A percentile compares a stretch with the other conserved stretches of the same genome.
phyloP scores from a whole-genome alignment of 2,329 filamentous ascomycete genomes.

The Claviceps fusiformis region DNA sequence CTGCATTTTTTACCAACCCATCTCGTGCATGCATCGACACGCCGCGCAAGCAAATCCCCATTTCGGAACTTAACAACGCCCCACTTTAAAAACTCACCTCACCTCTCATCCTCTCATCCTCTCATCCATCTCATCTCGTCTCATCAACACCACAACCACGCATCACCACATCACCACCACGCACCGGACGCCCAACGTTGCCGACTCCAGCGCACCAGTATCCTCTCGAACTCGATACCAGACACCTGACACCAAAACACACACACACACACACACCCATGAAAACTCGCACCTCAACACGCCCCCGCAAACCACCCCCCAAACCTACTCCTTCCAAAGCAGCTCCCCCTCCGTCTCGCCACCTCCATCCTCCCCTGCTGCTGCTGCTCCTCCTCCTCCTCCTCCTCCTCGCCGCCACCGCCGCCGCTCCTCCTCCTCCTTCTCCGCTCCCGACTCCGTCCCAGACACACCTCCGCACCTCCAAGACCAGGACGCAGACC shows the following conservation, averaged over 20 bases:
- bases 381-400: background rate
- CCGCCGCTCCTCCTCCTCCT: constrained; percentile 3
- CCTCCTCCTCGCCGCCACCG: constrained; percentile 7
- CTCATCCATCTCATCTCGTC: background rate
- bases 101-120: background rate
- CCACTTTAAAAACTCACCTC: constrained; percentile 1
- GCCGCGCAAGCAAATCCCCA: background rate
- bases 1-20: too few species aligned
- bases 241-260: background rate
- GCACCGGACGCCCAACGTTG: background rate
- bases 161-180: background rate
- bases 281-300: constrained; percentile 25
- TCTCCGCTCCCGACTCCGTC: constrained; percentile 14
- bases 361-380: background rate
- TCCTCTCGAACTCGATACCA: too few species aligned
- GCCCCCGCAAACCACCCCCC: constrained; percentile 19
- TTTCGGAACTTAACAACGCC: background rate
- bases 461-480: background rate
- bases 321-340: constrained; percentile 23
- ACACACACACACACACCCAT: background rate
- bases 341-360: background rate
- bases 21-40: too few species aligned
- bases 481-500: constrained; percentile 8
- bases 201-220: too few species aligned
- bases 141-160: background rate